Evolutionary conservation across 139 green algal genomes (phyloP), one percentile per base, ranked within the genome.

Genomic region (Nannochloris sp.): DNA sequence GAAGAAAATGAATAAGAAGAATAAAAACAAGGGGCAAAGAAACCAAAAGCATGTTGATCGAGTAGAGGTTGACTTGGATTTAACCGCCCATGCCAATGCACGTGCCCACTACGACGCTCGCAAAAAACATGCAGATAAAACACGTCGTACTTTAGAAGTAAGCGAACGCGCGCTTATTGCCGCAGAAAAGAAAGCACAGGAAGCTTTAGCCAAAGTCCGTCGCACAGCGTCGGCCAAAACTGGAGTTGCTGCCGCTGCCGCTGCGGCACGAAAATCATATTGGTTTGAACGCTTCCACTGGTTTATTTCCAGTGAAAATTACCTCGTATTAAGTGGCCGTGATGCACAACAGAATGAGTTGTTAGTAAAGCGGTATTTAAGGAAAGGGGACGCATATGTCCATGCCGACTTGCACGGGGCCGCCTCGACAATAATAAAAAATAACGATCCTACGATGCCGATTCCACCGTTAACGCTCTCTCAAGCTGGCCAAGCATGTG

Each of bases 211-310:
- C 38, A 74, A 95, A 75, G 73, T 81, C 15, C 5, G 59, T 27
- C 27, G 32, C 10, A 4, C 8, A 45, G 31, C 31, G 9, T 27
- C 19, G 19, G 13, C 13, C 27, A 65, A 82, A 65, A 62, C 70
- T 12, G 65, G 59, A 9, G 55, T 54, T 42, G 38, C 48, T 0
- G 31, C 64, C 24, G 47, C 51, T 2, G 46, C 32, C 64, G 60
- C 64, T 70, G 29, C 60, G 87, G 61, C 88, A 27, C 51, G 92
- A 54, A 96, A 97, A 81, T 60, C 83, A n/a, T 75, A 81, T 65
- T 98, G 92, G 92, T 99, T 96, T 67, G 93, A 98, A 79, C 87
- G 89, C 56, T 98, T 97, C 78, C 71, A 92, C 71, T 99, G 93
- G 93, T 98, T 97, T 67, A 80, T 98, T 60, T 86, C 73, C 62